A percentile compares a stretch with the other conserved stretches of the same genome.
These are phyloP conservation scores for Zygosaccharomyces bisporus DNA, from an alignment of 805 yeast genomes.

Conservation along the genomic window DNA sequence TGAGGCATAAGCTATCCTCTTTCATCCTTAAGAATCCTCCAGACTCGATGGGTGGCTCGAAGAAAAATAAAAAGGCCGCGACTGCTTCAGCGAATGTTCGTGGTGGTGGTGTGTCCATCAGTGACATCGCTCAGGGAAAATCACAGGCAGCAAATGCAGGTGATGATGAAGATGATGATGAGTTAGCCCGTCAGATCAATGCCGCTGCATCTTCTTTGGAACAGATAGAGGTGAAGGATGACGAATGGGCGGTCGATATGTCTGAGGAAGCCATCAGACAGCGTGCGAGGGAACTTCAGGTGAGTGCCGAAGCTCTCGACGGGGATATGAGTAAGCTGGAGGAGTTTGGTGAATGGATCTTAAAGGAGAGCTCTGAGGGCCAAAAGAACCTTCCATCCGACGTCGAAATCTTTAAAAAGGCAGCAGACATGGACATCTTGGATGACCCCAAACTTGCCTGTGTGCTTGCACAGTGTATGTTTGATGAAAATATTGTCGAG, in stretches of 20 bases:
- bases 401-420: conserved; percentile 89
- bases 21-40: conserved; percentile 90
- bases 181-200: conserved; percentile 70
- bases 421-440: conserved; percentile 69
- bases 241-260: conserved; percentile 97
- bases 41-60: conserved; percentile 47
- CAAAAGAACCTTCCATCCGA: conserved; percentile 69
- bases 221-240: conserved; percentile 70
- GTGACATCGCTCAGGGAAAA: conserved; percentile 66
- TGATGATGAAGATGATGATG: conserved; percentile 60
- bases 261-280: conserved; percentile 93
- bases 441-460: conserved; percentile 75
- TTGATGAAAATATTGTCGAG: conserved; percentile 68
- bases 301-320: conserved; percentile 42
- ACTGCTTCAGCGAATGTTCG: conserved; percentile 87
- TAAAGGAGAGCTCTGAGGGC: conserved; percentile 45
- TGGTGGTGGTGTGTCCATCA: conserved; percentile 79
- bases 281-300: conserved; percentile 85
- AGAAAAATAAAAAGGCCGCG: conserved; percentile 73
- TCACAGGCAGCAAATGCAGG: conserved; percentile 26
- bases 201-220: conserved; percentile 76
- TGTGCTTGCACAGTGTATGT: conserved; percentile 87
- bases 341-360: conserved; percentile 87
- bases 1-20: conserved; percentile 80
- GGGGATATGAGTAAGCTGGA: conserved; percentile 52